phyloP scores from a whole-genome alignment of 495 filamentous ascomycete species.

The Umbilicaria muhlenbergii region DNA sequence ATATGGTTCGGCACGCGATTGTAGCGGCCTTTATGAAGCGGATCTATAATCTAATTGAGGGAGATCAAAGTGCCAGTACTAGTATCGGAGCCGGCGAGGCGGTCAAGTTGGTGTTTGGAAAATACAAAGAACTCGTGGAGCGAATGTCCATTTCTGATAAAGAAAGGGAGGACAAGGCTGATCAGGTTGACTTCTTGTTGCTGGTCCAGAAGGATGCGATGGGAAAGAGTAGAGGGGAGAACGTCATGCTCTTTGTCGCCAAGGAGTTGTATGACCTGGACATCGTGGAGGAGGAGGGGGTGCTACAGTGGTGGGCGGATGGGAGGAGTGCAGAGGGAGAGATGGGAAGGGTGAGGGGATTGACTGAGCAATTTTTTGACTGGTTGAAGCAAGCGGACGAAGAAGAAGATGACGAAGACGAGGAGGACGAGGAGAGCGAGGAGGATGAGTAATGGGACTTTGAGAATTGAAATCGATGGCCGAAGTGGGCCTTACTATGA shows the following conservation, averaged over 20 bases:
- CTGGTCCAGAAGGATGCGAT: conserved; percentile 66
- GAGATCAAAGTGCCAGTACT: conserved; percentile 21
- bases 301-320: conserved; percentile 79
- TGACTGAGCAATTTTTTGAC: conserved; percentile 67
- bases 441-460: conserved; percentile 10
- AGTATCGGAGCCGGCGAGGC: conserved; percentile 44
- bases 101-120: conserved; percentile 41
- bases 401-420: conserved; percentile 65
- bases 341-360: conserved; percentile 53
- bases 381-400: conserved; percentile 73
- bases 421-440: conserved; percentile 44
- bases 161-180: conserved; percentile 38
- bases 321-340: conserved; percentile 42
- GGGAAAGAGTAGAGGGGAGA: conserved; percentile 40
- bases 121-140: conserved; percentile 40
- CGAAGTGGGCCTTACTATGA: too few relatives aligned
- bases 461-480: too few relatives aligned
- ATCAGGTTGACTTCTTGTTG: conserved; percentile 75
- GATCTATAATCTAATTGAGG: conserved; percentile 53
- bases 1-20: conserved; percentile 73
- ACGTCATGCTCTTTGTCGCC: conserved; percentile 54
- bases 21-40: conserved; percentile 72
- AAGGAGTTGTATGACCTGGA: conserved; percentile 76
- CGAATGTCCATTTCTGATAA: conserved; percentile 39
- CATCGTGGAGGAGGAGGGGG: conserved; percentile 76